These are phyloP conservation scores for Colletotrichum horii DNA, from an alignment of 2,329 filamentous ascomycete species.

Conservation along the genomic window DNA sequence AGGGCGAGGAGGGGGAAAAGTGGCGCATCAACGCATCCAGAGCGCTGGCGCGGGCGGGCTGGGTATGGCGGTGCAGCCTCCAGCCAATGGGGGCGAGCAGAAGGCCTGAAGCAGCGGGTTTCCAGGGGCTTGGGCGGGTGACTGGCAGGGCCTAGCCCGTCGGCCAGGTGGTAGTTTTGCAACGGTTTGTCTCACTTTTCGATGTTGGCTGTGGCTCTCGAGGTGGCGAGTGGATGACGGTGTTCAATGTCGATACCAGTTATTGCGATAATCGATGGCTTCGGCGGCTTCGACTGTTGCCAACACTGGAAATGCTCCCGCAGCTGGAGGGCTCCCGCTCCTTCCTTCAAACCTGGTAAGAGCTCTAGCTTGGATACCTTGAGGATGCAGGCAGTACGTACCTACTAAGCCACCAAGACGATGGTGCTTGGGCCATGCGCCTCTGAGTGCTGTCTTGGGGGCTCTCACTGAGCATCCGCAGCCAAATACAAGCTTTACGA, in stretches of 20 bases:
- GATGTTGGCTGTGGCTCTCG: background rate
- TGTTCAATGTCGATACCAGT: background rate
- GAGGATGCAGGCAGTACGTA: background rate
- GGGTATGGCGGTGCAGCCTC: background rate
- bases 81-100: background rate
- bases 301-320: background rate
- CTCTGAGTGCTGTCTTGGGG: background rate
- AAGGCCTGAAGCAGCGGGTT: background rate
- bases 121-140: background rate
- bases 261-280: background rate
- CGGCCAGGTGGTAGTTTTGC: background rate
- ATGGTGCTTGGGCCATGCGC: background rate
- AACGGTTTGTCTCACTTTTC: conserved; percentile 5
- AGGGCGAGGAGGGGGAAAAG: background rate
- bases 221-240: background rate
- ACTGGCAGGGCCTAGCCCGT: background rate
- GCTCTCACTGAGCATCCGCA: background rate
- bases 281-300: background rate
- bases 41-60: background rate
- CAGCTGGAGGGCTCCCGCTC: background rate
- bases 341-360: background rate
- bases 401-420: background rate
- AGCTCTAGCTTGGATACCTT: background rate
- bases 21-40: background rate
- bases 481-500: background rate